These are phyloP conservation scores for Inosperma sp. DNA, from an alignment of 768 basidiomycete species.

Conservation along the genomic window DNA sequence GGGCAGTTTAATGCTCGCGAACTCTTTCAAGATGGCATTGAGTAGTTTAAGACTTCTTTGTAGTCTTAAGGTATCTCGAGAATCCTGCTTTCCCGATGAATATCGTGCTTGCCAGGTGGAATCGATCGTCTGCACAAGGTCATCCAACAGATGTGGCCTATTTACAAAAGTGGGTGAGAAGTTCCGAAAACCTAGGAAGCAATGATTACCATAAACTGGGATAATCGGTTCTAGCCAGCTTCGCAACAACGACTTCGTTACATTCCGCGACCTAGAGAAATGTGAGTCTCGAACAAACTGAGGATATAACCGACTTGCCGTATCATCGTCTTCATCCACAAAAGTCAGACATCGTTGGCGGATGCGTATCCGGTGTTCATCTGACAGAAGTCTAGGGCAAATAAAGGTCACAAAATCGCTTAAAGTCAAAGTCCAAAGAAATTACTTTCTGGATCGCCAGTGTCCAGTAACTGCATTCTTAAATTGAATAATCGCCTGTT, in stretches of 20 bases:
- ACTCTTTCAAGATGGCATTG: conserved; percentile 65
- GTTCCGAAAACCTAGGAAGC: neutral
- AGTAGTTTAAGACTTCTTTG: conserved; percentile 61
- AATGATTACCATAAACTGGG: conserved; percentile 60
- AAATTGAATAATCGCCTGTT: conserved; percentile 84
- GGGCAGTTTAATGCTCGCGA: conserved; percentile 65
- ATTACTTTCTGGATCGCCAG: conserved; percentile 78
- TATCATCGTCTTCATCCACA: conserved; percentile 73
- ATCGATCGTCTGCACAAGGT: conserved; percentile 54
- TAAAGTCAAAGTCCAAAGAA: neutral
- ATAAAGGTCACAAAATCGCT: conserved; percentile 11
- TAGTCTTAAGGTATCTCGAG: conserved; percentile 44
- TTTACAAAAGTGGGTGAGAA: neutral
- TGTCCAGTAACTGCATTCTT: conserved; percentile 73
- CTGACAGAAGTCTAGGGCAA: conserved; percentile 53
- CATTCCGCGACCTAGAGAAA: conserved; percentile 64
- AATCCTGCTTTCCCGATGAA: conserved; percentile 36
- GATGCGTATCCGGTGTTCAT: conserved; percentile 63
- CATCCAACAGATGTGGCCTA: conserved; percentile 59
- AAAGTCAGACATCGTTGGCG: conserved; percentile 60
- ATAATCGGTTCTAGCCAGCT: conserved; percentile 75
- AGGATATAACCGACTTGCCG: conserved; percentile 37
- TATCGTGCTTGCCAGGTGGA: conserved; percentile 48
- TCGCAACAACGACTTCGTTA: conserved; percentile 69
- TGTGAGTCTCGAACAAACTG: conserved; percentile 5